Percentiles rank a stretch among this genome's conserved stretches.
Conservation (phyloP, 2,329 filamentous ascomycete species). For the Davidsoniella virescens region DNA sequence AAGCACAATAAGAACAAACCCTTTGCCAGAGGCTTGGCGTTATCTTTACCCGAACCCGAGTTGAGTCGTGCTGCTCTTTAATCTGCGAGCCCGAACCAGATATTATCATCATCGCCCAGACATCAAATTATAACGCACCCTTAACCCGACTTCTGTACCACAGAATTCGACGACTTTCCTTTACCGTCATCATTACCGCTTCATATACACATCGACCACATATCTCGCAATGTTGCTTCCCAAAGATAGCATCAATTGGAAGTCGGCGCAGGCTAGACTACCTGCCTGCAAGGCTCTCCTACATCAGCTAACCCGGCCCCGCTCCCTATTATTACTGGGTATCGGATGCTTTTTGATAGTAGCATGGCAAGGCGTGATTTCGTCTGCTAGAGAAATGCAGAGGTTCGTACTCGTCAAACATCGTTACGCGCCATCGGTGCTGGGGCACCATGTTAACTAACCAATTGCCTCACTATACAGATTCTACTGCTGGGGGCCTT, state of each 20-base stretch:
- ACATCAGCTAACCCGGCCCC: conserved; percentile 56
- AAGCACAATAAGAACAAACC: too few species aligned
- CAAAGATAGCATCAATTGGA: conserved; percentile 85
- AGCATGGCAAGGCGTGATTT: conserved; percentile 74
- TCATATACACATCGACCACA: background rate
- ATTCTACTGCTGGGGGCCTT: conserved; percentile 93
- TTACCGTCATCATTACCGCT: background rate
- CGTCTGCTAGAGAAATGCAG: conserved; percentile 74
- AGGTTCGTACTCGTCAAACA: conserved; percentile 40
- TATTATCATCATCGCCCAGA: background rate
- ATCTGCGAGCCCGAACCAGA: too few species aligned
- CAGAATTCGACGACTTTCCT: background rate
- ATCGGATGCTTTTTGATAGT: conserved; percentile 56
- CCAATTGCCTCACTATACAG: conserved; percentile 28
- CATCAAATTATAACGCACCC: background rate
- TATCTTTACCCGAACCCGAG: too few species aligned
- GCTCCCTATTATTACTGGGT: conserved; percentile 59
- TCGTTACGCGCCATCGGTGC: too few species aligned
- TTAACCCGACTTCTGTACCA: background rate
- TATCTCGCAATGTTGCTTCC: conserved; percentile 60
- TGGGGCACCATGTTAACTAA: background rate
- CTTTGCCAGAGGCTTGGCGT: too few species aligned
- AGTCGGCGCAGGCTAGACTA: conserved; percentile 64
- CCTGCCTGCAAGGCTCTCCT: conserved; percentile 60
- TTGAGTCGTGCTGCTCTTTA: too few species aligned